These are phyloP conservation scores for Beauveria sp. DNA, from an alignment of 2,329 filamentous ascomycete genomes.

Conservation along the genomic window DNA sequence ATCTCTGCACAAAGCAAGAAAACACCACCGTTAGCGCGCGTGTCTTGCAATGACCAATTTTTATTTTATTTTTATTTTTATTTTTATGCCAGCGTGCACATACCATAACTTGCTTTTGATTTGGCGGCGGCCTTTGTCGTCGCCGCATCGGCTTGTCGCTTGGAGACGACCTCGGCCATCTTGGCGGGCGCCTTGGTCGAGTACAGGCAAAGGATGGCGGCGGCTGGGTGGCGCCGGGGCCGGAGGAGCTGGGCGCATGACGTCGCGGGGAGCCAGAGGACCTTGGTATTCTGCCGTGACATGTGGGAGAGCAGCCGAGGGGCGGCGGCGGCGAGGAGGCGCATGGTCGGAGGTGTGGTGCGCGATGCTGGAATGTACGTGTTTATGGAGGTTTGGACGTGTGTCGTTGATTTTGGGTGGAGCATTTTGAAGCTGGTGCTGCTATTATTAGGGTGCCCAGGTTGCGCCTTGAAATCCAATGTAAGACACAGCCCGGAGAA, in stretches of 20 bases:
- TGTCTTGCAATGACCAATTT: too few relatives aligned
- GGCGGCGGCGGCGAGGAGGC: not conserved
- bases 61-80: too few relatives aligned
- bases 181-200: not conserved
- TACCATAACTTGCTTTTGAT: not conserved
- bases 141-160: not conserved
- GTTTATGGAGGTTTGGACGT: not conserved
- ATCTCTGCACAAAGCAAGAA: conserved; percentile 29
- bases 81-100: not conserved
- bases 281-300: not conserved
- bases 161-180: not conserved
- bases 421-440: not conserved
- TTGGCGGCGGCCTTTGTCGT: not conserved
- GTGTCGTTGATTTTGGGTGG: not conserved
- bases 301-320: not conserved
- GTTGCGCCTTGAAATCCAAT: too few relatives aligned
- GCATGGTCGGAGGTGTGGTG: not conserved
- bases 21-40: not conserved
- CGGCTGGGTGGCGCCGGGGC: not conserved
- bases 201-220: not conserved
- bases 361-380: not conserved
- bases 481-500: too few relatives aligned
- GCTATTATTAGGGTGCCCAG: not conserved
- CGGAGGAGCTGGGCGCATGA: not conserved
- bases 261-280: not conserved